Evolutionary conservation across 2,329 filamentous ascomycete species (phyloP).

Genomic region (Paramyrothecium roridum): DNA sequence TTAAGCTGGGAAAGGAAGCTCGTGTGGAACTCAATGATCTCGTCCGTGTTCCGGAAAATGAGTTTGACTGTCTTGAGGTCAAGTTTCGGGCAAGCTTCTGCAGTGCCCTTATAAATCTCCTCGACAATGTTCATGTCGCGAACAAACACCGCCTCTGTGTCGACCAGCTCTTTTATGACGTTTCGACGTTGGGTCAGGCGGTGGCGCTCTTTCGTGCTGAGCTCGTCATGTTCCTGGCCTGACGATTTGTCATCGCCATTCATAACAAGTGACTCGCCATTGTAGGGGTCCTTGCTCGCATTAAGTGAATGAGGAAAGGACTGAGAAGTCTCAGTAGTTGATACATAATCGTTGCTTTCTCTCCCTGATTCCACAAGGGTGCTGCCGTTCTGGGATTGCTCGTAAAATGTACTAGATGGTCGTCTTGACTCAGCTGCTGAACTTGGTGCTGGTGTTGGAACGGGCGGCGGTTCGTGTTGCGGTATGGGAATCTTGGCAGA

Average conservation of each 20-base stretch:
- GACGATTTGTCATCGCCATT: conserved; percentile 33
- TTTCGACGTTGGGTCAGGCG: conserved; percentile 78
- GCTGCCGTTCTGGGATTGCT: conserved; percentile 32
- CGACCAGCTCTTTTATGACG: conserved; percentile 86
- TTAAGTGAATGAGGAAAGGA: conserved; percentile 17
- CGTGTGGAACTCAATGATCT: conserved; percentile 84
- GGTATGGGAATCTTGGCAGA: conserved; percentile 35
- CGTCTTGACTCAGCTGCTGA: conserved; percentile 37
- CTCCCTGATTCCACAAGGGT: conserved; percentile 41
- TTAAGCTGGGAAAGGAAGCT: conserved; percentile 77
- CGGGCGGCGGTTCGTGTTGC: conserved; percentile 48
- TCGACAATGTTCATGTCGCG: conserved; percentile 96
- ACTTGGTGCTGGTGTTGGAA: conserved; percentile 35
- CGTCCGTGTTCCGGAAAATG: conserved; percentile 89
- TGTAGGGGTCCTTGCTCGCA: not conserved
- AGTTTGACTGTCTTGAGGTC: conserved; percentile 81
- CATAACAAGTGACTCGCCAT: conserved; percentile 25
- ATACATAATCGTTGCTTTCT: conserved; percentile 42
- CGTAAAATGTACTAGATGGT: conserved; percentile 37
- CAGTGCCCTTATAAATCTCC: conserved; percentile 95
- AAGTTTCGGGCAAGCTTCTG: conserved; percentile 75
- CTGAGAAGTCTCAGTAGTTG: conserved; percentile 26
- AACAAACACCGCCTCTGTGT: conserved; percentile 88
- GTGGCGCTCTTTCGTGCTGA: conserved; percentile 56
- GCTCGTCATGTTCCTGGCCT: conserved; percentile 34